A percentile compares a stretch with the other conserved stretches of the same genome.
Conservation (phyloP, 495 filamentous ascomycete species). For the Podospora conica region DNA sequence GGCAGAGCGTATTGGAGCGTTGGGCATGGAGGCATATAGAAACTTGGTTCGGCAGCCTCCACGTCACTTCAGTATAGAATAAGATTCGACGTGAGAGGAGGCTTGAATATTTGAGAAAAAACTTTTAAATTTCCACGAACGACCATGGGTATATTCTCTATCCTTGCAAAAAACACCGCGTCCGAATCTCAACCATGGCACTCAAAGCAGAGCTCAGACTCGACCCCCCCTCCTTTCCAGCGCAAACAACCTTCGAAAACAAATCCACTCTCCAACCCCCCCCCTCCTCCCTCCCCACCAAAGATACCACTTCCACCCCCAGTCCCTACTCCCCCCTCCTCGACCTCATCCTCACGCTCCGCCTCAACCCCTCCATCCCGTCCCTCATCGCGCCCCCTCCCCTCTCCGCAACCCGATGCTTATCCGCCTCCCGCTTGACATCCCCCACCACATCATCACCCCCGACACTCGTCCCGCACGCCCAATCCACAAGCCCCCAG, state of each 20-base stretch:
- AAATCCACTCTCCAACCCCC: background rate
- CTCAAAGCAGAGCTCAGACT: background rate
- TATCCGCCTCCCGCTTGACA: conserved; percentile 49
- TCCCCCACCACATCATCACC: conserved; percentile 53
- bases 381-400: conserved; percentile 34
- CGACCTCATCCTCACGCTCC: conserved; percentile 29
- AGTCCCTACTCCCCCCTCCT: conserved; percentile 6
- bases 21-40: too few species aligned
- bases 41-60: background rate
- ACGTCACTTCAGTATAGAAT: background rate
- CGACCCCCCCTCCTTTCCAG: too few species aligned
- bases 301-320: background rate
- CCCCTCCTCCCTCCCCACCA: background rate
- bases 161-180: background rate
- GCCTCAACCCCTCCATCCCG: conserved; percentile 29
- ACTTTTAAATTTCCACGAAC: background rate
- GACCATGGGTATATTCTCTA: background rate
- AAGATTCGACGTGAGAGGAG: background rate
- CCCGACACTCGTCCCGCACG: conserved; percentile 59
- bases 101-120: too few species aligned
- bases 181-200: background rate
- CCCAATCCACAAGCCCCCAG: conserved; percentile 74
- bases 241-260: background rate
- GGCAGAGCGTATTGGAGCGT: background rate
- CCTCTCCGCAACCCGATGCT: conserved; percentile 50